Conservation (phyloP, 1,284 basidiomycete genomes). For the Malassezia obtusa region DNA sequence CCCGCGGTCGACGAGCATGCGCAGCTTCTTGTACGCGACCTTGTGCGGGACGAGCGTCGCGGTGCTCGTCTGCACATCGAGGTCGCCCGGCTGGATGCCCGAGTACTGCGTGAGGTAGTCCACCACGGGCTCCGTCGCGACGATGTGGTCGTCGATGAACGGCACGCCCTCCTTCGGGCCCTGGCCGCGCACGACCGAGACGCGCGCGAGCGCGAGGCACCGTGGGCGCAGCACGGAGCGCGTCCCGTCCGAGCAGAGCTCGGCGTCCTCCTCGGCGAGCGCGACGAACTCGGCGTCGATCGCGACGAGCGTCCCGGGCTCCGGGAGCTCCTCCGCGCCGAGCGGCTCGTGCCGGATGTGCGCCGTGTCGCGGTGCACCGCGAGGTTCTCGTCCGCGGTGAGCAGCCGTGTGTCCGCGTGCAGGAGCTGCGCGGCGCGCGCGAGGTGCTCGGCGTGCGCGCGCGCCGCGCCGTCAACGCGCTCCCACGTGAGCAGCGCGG, state of each 20-base stretch:
- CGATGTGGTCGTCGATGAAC: constrained; percentile 96
- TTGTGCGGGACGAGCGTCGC: constrained; percentile 90
- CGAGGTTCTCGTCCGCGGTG: constrained; percentile 67
- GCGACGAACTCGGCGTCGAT: constrained; percentile 98
- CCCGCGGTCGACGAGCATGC: constrained; percentile 81
- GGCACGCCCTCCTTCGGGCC: constrained; percentile 69
- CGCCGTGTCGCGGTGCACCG: constrained; percentile 59
- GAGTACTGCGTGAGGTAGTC: constrained; percentile 96
- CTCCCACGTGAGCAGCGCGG: constrained; percentile 78
- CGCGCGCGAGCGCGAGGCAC: constrained; percentile 79
- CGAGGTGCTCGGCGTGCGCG: constrained; percentile 12
- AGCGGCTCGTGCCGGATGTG: constrained; percentile 70
- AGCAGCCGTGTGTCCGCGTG: constrained; percentile 54
- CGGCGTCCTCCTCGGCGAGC: constrained; percentile 89
- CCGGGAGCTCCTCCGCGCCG: constrained; percentile 67
- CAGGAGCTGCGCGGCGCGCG: constrained; percentile 21
- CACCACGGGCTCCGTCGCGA: constrained; percentile 84
- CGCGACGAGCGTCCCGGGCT: constrained; percentile 70
- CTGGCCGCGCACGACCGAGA: constrained; percentile 81
- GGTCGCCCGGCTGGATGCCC: constrained; percentile 71
- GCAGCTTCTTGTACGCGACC: constrained; percentile 93
- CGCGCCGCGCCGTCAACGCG: constrained; percentile 56
- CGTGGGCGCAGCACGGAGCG: constrained; percentile 85
- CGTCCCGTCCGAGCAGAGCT: constrained; percentile 86
- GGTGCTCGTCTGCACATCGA: constrained; percentile 71